These are phyloP conservation scores for Posidonia oceanica DNA, from an alignment of 116 monocot genomes.

Conservation along the genomic window DNA sequence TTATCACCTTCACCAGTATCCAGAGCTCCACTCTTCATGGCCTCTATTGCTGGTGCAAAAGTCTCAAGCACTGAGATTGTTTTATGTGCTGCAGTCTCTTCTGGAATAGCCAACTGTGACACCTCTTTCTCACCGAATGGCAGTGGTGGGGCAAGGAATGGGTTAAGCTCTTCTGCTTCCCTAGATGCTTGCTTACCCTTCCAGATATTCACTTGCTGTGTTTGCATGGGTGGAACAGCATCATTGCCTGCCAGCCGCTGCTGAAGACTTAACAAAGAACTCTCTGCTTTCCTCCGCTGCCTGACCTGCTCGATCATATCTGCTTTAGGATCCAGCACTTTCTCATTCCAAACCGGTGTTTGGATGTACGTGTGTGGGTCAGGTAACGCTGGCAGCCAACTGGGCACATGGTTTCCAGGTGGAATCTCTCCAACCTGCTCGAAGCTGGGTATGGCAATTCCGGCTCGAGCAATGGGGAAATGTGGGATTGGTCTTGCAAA, in stretches of 20 bases:
- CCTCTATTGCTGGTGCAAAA: slow-evolving; percentile 67
- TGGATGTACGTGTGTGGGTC: slow-evolving; percentile 49
- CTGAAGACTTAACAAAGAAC: slow-evolving; percentile 67
- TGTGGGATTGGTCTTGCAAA: slow-evolving; percentile 36
- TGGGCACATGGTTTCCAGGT: slow-evolving; percentile 47
- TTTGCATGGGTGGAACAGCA: slow-evolving; percentile 10
- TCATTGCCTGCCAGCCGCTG: slow-evolving; percentile 29
- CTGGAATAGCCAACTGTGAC: slow-evolving; percentile 20
- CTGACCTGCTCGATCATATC: slow-evolving; percentile 39
- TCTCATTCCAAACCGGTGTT: slow-evolving; percentile 37
- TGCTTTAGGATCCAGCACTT: slow-evolving; percentile 9
- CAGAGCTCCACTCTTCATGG: slow-evolving; percentile 29
- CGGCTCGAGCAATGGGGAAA: slow-evolving; percentile 29
- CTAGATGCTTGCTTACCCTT: slow-evolving; percentile 44
- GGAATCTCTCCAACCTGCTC: slow-evolving; percentile 22
- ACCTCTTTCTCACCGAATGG: slow-evolving; percentile 50
- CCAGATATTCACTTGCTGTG: slow-evolving; percentile 8
- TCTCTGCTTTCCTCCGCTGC: slow-evolving; percentile 54
- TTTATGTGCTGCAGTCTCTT: slow-evolving; percentile 19
- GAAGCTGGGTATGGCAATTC: slow-evolving; percentile 16
- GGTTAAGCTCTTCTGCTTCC: slow-evolving; percentile 23
- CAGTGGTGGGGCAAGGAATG: slow-evolving; percentile 58
- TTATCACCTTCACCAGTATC: slow-evolving; percentile 12
- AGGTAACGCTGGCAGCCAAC: slow-evolving; percentile 60
- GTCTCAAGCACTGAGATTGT: slow-evolving; percentile 43